phyloP scores from a whole-genome alignment of 768 basidiomycete genomes.

The Peribolospora baueri region DNA sequence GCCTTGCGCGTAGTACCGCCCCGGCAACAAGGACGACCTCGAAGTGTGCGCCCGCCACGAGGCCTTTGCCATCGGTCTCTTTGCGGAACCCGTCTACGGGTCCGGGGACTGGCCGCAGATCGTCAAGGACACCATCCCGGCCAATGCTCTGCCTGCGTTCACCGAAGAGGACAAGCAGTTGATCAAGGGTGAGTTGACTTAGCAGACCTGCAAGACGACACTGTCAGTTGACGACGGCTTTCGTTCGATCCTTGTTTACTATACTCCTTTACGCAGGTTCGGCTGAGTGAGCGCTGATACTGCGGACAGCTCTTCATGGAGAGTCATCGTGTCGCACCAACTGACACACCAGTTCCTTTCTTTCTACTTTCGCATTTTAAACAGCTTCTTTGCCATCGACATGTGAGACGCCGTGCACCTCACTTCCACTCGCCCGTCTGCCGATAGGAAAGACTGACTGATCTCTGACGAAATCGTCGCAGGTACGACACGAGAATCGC shows the following conservation, averaged over 20 bases:
- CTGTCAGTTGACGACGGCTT: not conserved
- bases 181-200: conserved; percentile 30
- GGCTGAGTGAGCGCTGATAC: not conserved
- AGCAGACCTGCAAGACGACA: conserved; percentile 28
- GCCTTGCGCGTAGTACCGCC: not conserved
- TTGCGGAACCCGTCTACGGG: conserved; percentile 29
- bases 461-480: too few species aligned
- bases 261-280: not conserved
- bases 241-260: not conserved
- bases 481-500: too few species aligned
- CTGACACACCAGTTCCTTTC: conserved; percentile 5
- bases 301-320: not conserved
- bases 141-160: conserved; percentile 28
- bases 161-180: conserved; percentile 27
- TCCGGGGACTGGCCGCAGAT: conserved; percentile 32
- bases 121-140: conserved; percentile 28
- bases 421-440: too few species aligned
- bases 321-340: not conserved
- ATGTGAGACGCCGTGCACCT: too few species aligned
- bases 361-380: conserved; percentile 25
- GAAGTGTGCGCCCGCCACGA: conserved; percentile 29
- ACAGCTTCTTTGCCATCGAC: too few species aligned
- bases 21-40: conserved; percentile 19
- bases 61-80: conserved; percentile 30
- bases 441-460: too few species aligned